phyloP scores from a whole-genome alignment of 2,329 filamentous ascomycete species.

The Aspergillus terreus region DNA sequence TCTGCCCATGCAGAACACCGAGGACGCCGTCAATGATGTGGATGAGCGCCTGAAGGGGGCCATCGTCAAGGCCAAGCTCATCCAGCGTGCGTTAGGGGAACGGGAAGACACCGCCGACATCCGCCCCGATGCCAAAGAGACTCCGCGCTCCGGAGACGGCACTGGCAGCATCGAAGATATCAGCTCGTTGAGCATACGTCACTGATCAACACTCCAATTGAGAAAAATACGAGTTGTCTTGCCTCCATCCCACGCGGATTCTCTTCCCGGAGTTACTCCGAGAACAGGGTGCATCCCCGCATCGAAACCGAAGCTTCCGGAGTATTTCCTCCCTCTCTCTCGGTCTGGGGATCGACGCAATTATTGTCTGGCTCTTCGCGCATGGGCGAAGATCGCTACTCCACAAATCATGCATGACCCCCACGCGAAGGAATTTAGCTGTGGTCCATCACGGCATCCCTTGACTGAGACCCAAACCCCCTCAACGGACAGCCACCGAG shows the following conservation, averaged over 20 bases:
- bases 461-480: neutral
- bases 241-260: neutral
- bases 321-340: neutral
- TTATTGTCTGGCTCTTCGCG: neutral
- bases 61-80: constrained; percentile 76
- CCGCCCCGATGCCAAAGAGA: constrained; percentile 26
- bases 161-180: constrained; percentile 48
- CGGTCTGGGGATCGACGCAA: neutral
- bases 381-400: constrained; percentile 1
- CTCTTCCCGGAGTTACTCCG: constrained; percentile 4
- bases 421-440: neutral
- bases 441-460: neutral
- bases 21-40: constrained; percentile 86
- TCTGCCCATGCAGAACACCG: constrained; percentile 74
- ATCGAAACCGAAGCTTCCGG: neutral
- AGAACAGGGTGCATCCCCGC: neutral
- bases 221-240: neutral
- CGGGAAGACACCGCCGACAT: constrained; percentile 28
- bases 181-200: constrained; percentile 39
- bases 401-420: neutral
- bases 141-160: constrained; percentile 29
- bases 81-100: constrained; percentile 66
- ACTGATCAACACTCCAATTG: constrained; percentile 19
- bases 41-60: constrained; percentile 85
- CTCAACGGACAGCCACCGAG: neutral